Base-by-base conservation (phyloP, 306 rosid species). In the Prunus fruticosa region DNA sequence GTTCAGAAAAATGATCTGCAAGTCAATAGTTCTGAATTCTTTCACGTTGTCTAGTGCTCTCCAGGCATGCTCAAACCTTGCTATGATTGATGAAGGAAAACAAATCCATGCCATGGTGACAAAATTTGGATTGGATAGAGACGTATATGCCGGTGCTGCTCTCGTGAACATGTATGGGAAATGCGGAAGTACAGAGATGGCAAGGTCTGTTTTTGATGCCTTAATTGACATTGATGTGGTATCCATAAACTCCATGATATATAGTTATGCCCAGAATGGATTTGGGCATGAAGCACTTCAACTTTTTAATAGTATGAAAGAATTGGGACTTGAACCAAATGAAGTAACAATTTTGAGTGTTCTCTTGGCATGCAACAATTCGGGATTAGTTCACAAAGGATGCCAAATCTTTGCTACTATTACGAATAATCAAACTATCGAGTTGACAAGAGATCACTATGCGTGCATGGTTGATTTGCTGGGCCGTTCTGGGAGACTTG, bases 351-450 rank as follows among this genome's bases (percentile, higher is more conserved):
- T 84, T 71, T 78, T 85, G 80, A 91, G 90, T 79, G 76, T 85
- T 80, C 91, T 88, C 67, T 81, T 88, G 88, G 93, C 91, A 27
- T 91, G 96, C 87, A 87, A 85, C 78, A 88, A 87, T 77, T 86
- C 88, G 0, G 93, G 90, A 47, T 75, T 91, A 79, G 93, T 91
- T 63, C 90, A 86, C 49, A 81, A 89, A 84, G 96, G 93, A 70
- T 81, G 93, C 72, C 76, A 79, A 72, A 70, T 87, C 62, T 91
- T 91, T 84, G 63, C 80, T 64, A 79, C 73, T 53, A 34, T 85
- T 22, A 75, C 71, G 80, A 74, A 78, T 51, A 77, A 81, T 69
- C 81, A 81, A n/a, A 79, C 34, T 43, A 73, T 79, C 76, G 87
- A 79, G 57, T 81, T 91, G 83, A 84, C 87, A 9, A 84, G 79